phyloP scores from a whole-genome alignment of 306 rosid species.

The Trifolium subterraneum region DNA sequence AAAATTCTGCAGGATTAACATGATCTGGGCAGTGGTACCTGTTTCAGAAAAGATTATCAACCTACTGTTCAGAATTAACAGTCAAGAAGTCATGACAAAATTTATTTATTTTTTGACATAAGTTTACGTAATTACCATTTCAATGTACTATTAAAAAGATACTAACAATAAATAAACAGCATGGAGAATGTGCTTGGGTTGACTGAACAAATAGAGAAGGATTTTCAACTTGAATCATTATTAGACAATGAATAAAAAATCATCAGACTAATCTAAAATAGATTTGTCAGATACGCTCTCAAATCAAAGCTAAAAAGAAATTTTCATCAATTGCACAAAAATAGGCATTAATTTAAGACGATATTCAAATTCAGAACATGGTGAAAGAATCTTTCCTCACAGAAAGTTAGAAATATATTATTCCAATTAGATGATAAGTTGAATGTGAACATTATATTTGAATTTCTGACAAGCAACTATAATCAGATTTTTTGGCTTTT shows the following conservation, averaged over 20 bases:
- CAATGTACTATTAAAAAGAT: slow-evolving; percentile 13
- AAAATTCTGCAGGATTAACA: slow-evolving; percentile 90
- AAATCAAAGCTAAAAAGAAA: slow-evolving; percentile 26
- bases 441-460: slow-evolving; percentile 21
- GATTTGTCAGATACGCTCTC: slow-evolving; percentile 11
- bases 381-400: background rate
- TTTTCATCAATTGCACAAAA: slow-evolving; percentile 26
- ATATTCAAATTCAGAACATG: background rate
- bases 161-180: slow-evolving; percentile 4
- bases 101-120: too few species aligned
- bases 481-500: slow-evolving; percentile 20
- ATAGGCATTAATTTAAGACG: background rate
- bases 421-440: slow-evolving; percentile 16
- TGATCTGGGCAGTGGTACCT: slow-evolving; percentile 88
- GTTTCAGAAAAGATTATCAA: slow-evolving; percentile 47
- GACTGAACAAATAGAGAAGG: slow-evolving; percentile 1
- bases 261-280: slow-evolving; percentile 21
- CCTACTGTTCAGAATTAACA: slow-evolving; percentile 32
- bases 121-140: too few species aligned
- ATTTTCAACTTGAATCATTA: slow-evolving; percentile 15
- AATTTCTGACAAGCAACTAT: slow-evolving; percentile 27
- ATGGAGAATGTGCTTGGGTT: slow-evolving; percentile 17
- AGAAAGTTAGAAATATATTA: slow-evolving; percentile 11
- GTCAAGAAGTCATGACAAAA: slow-evolving; percentile 18
- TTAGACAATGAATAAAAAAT: slow-evolving; percentile 26